Base-by-base conservation (phyloP, 495 filamentous ascomycete genomes). In the Elasticomyces elasticus region DNA sequence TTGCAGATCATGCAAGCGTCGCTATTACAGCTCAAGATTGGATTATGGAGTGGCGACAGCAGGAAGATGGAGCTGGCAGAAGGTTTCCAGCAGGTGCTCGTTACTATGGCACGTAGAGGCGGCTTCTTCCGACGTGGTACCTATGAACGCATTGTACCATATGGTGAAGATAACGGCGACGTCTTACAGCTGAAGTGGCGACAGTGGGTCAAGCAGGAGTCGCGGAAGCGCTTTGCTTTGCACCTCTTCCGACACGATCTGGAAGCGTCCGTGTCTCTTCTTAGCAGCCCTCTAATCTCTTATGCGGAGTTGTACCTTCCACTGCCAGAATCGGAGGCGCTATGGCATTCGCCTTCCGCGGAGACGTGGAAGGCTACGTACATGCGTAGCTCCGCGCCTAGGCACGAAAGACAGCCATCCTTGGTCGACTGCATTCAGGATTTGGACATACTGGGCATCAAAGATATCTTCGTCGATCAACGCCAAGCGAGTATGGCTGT, bases 31-130 rank as follows among this genome's bases (percentile, higher is more conserved):
- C 69, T 83, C 4, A 77, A 82, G 46, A 69, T 83, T 33, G 79
- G 78, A 0, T 67, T 86, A 9, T 86, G 82, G 82, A 82, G 79
- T 48, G 82, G 81, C 1, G 81, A 80, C 52, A 74, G 78, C 42
- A 66, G 82, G n/a, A 80, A 80, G 58, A 84, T 82, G 59, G 82
- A 86, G 62, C 79, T 86, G 33, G 77, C 81, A 1, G 81, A 84
- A 54, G 81, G 79, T 56, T 78, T 77, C 58, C 64, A 71, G 25
- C 71, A 76, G 33, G 70, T 74, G 15, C 55, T 79, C 1, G 56
- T 77, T 1, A 79, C 77, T 5, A 73, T 78, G 59, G 51, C 69
- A 59, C 62, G 43, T 20, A 63, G 62, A 49, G 66, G 41, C 54
- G 67, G 57, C 37, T 56, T 62, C 22, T 79, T 77, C 56, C 64